phyloP scores from a whole-genome alignment of 2,329 filamentous ascomycete genomes.

The Hymenoscyphus albidus region DNA sequence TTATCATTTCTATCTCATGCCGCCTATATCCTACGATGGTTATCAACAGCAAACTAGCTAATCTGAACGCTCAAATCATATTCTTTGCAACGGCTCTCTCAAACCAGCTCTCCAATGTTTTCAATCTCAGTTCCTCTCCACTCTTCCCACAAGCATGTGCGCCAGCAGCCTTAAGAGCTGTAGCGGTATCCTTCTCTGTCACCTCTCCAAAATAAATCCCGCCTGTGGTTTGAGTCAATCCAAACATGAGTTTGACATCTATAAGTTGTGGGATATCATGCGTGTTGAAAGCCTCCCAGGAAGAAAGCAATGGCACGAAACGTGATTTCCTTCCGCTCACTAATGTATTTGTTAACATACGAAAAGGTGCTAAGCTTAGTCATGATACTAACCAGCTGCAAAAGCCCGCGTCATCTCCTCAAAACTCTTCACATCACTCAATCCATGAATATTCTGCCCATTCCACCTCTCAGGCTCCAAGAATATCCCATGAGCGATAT shows the following conservation, averaged over 20 bases:
- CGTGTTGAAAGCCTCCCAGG: background rate
- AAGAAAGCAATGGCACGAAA: background rate
- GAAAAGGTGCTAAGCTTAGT: background rate
- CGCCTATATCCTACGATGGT: too few species aligned
- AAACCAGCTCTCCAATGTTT: background rate
- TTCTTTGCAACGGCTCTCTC: background rate
- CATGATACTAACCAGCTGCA: background rate
- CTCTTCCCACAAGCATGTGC: background rate
- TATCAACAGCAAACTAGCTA: too few species aligned
- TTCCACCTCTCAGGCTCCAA: background rate
- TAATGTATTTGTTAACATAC: background rate
- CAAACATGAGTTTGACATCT: background rate
- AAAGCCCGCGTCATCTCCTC: background rate
- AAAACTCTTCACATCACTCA: background rate
- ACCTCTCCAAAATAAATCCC: background rate
- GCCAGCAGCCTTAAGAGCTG: background rate
- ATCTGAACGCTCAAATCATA: background rate
- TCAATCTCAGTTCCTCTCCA: background rate
- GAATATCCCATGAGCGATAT: background rate
- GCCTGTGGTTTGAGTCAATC: background rate
- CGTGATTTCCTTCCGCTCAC: background rate
- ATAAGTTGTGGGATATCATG: background rate
- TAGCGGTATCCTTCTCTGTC: background rate
- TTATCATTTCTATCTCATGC: too few species aligned
- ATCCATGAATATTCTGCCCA: background rate